phyloP scores from a whole-genome alignment of 352 stramenopile species.

The Bremia lactucae region DNA sequence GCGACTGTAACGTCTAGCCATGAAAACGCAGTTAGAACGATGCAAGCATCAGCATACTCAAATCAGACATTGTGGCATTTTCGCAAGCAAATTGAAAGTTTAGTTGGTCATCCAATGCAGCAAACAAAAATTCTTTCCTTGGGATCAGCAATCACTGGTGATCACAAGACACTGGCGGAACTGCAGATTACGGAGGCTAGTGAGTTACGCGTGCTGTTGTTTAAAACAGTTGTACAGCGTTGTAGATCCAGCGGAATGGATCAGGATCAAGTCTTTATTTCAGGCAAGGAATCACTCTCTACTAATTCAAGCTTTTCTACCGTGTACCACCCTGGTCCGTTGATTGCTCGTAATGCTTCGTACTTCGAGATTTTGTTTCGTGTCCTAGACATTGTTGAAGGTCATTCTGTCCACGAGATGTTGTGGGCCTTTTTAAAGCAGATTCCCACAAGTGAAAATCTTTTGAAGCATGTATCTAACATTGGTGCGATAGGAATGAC shows the following conservation, averaged over 20 bases:
- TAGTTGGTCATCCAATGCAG: slow-evolving; percentile 57
- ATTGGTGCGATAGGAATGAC: slow-evolving; percentile 27
- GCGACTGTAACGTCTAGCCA: slow-evolving; percentile 12
- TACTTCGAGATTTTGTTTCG: slow-evolving; percentile 83
- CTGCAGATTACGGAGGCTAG: slow-evolving; percentile 64
- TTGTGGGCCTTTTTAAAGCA: slow-evolving; percentile 78
- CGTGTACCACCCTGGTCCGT: slow-evolving; percentile 41
- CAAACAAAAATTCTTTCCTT: slow-evolving; percentile 75
- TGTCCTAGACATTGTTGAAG: slow-evolving; percentile 56
- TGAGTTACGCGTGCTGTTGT: slow-evolving; percentile 72
- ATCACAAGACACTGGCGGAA: slow-evolving; percentile 76
- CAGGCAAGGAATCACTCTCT: slow-evolving; percentile 11
- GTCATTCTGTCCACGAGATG: slow-evolving; percentile 50
- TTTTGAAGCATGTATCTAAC: slow-evolving; percentile 51
- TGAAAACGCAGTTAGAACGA: slow-evolving; percentile 50
- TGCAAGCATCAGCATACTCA: slow-evolving; percentile 53
- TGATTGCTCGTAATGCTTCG: slow-evolving; percentile 51
- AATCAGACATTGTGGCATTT: slow-evolving; percentile 70
- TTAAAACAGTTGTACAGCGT: slow-evolving; percentile 69
- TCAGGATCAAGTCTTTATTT: slow-evolving; percentile 29
- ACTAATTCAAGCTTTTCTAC: slow-evolving; percentile 6
- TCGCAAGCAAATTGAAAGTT: slow-evolving; percentile 62
- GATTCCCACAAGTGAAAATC: slow-evolving; percentile 60
- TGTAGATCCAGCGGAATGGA: slow-evolving; percentile 23
- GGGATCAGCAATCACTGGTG: slow-evolving; percentile 54